Percentiles rank a stretch among this genome's conserved stretches.
phyloP scores from a whole-genome alignment of 1,284 basidiomycete species.

The Fomitopsis pinicola region DNA sequence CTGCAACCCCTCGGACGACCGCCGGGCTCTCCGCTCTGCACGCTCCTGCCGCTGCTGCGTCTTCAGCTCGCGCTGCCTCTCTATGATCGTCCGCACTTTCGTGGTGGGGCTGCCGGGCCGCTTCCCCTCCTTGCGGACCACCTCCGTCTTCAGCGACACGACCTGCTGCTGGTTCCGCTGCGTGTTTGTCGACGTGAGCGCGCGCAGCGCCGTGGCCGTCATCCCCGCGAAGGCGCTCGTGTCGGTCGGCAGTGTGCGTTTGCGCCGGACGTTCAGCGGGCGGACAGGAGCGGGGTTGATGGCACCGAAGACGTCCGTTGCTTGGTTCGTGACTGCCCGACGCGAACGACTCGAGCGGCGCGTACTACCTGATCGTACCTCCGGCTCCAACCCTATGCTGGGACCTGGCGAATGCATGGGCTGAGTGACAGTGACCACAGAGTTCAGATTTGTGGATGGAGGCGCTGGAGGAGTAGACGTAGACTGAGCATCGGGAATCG shows the following conservation, averaged over 20 bases:
- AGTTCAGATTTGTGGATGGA: background rate
- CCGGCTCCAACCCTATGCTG: background rate
- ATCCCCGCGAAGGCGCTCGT: constrained; percentile 52
- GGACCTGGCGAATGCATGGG: background rate
- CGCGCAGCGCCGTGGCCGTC: constrained; percentile 60
- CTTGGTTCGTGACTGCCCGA: constrained; percentile 34
- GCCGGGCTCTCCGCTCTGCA: constrained; percentile 57
- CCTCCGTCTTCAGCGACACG: constrained; percentile 55
- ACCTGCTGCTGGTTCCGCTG: constrained; percentile 63
- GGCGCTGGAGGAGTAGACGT: background rate
- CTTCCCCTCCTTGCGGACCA: constrained; percentile 65
- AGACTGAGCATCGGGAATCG: too few relatives aligned
- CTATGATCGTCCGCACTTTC: constrained; percentile 67
- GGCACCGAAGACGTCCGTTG: constrained; percentile 35
- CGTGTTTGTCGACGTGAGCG: constrained; percentile 68
- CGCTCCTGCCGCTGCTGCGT: constrained; percentile 56
- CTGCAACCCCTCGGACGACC: constrained; percentile 33
- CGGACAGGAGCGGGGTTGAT: constrained; percentile 25
- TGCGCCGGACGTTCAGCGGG: constrained; percentile 33
- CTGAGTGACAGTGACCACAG: background rate
- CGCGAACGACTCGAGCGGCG: constrained; percentile 51
- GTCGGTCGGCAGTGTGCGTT: constrained; percentile 32
- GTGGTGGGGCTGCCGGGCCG: constrained; percentile 77
- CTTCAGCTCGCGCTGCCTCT: constrained; percentile 70
- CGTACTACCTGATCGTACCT: background rate